Conservation (phyloP, 805 yeast genomes). For the Teunomyces atbi region DNA sequence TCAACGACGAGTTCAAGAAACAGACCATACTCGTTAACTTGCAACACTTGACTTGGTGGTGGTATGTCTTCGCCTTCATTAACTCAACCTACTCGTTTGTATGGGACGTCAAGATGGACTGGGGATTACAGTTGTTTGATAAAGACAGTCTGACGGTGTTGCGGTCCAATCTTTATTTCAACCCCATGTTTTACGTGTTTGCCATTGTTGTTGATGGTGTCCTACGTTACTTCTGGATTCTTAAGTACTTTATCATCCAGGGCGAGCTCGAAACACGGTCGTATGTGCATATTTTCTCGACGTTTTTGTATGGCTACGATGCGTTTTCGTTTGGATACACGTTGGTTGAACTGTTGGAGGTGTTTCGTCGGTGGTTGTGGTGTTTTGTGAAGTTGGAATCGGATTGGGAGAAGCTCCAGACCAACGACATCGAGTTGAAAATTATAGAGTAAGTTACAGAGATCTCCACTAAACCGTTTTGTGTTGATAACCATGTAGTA, state of each 20-base stretch:
- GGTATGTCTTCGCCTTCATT: constrained; percentile 47
- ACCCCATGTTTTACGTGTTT: constrained; percentile 40
- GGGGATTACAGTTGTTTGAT: constrained; percentile 67
- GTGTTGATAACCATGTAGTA: background rate
- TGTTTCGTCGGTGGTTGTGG: constrained; percentile 88
- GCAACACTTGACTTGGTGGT: constrained; percentile 29
- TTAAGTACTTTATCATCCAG: constrained; percentile 45
- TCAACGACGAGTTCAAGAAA: constrained; percentile 7
- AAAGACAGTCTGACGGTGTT: constrained; percentile 14
- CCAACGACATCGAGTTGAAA: constrained; percentile 11
- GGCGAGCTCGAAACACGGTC: constrained; percentile 17
- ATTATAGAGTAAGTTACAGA: constrained; percentile 1
- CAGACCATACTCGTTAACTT: constrained; percentile 15
- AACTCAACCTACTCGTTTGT: constrained; percentile 76
- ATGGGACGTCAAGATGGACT: constrained; percentile 91
- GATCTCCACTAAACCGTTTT: too few species aligned
- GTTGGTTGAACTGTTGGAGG: constrained; percentile 67
- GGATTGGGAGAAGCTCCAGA: constrained; percentile 49
- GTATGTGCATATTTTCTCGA: constrained; percentile 17
- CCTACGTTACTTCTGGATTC: constrained; percentile 75
- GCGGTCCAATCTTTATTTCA: background rate
- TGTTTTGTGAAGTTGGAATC: constrained; percentile 78
- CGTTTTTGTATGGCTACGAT: constrained; percentile 38
- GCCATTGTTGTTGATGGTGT: constrained; percentile 62
- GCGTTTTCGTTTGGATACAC: constrained; percentile 57